A percentile compares a stretch with the other conserved stretches of the same genome.
Conservation (phyloP, 2,329 filamentous ascomycete species). For the Thielaviopsis cerberus region DNA sequence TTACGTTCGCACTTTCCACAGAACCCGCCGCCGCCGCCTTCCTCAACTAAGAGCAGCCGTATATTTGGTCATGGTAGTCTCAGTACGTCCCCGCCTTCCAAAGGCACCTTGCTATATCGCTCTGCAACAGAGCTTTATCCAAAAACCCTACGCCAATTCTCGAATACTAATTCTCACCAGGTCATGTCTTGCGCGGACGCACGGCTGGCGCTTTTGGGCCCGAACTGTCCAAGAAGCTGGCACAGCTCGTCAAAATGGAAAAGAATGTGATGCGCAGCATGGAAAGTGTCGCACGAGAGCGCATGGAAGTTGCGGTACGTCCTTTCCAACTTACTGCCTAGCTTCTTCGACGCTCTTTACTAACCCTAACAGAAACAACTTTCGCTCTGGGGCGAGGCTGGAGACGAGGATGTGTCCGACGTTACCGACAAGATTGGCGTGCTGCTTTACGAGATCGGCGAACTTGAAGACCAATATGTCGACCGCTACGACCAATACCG, state of each 20-base stretch:
- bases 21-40: slow-evolving; percentile 83
- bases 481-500: slow-evolving; percentile 98
- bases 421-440: slow-evolving; percentile 98
- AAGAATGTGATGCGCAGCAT: slow-evolving; percentile 99
- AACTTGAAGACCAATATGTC: slow-evolving; percentile 94
- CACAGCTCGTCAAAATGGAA: slow-evolving; percentile 98
- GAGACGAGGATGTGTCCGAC: slow-evolving; percentile 95
- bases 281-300: slow-evolving; percentile 83
- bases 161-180: slow-evolving; percentile 18
- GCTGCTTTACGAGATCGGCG: slow-evolving; percentile 92
- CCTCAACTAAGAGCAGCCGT: slow-evolving; percentile 75
- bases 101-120: not conserved
- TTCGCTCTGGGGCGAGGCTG: slow-evolving; percentile 87
- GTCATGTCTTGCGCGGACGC: slow-evolving; percentile 53
- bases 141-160: not conserved
- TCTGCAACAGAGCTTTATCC: not conserved
- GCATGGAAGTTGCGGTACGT: slow-evolving; percentile 94
- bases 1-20: slow-evolving; percentile 23
- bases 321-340: not conserved
- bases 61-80: slow-evolving; percentile 75
- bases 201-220: slow-evolving; percentile 60
- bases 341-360: not conserved
- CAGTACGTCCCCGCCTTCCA: slow-evolving; percentile 45
- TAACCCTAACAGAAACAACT: slow-evolving; percentile 64
- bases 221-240: slow-evolving; percentile 92